Evolutionary conservation across 352 stramenopile species (phyloP).

Genomic region (Phytophthora sp.): DNA sequence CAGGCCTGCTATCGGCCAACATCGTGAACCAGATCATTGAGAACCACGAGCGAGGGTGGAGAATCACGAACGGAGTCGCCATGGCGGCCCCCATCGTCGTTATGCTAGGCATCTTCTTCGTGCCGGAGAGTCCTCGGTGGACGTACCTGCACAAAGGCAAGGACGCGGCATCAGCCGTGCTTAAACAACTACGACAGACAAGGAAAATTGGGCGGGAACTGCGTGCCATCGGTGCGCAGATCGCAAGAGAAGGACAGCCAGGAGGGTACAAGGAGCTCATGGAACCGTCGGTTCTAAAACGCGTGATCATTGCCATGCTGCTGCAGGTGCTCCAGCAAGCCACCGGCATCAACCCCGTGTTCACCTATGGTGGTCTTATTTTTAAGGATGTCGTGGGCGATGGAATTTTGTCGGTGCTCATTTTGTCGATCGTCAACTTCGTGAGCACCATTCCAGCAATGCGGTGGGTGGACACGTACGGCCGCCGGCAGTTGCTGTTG

Average conservation of each 20-base stretch:
- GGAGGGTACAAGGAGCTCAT: constrained; percentile 49
- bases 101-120: constrained; percentile 57
- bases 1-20: constrained; percentile 49
- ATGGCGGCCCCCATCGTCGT: constrained; percentile 54
- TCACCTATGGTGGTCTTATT: constrained; percentile 54
- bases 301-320: constrained; percentile 49
- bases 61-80: constrained; percentile 49
- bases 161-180: constrained; percentile 43
- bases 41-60: constrained; percentile 41
- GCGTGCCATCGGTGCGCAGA: constrained; percentile 50
- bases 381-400: constrained; percentile 55
- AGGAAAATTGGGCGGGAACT: constrained; percentile 46
- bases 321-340: constrained; percentile 58
- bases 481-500: constrained; percentile 46
- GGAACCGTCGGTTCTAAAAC: constrained; percentile 45
- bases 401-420: constrained; percentile 50
- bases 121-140: constrained; percentile 46
- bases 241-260: constrained; percentile 40
- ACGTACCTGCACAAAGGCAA: constrained; percentile 48
- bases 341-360: constrained; percentile 57
- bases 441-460: constrained; percentile 55
- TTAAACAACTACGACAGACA: constrained; percentile 51
- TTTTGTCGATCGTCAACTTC: constrained; percentile 57
- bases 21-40: constrained; percentile 50
- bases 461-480: constrained; percentile 52